Conservation (phyloP, 1,284 basidiomycete species). For the Cryptococcus sp. region DNA sequence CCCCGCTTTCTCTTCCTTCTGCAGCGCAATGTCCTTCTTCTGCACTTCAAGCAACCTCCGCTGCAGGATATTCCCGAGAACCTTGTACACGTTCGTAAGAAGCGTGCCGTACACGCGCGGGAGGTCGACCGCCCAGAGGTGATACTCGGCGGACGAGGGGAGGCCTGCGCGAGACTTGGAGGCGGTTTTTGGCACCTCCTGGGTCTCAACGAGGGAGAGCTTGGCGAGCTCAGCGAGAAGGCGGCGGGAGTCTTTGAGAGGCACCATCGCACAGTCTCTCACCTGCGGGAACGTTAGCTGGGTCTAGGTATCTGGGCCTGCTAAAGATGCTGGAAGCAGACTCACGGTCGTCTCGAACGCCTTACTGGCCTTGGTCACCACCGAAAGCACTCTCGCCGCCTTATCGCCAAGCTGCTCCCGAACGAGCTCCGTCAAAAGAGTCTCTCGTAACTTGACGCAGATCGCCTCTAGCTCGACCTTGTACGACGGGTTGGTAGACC, state of each 20-base stretch:
- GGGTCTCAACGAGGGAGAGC: slow-evolving; percentile 76
- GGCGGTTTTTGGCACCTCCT: slow-evolving; percentile 83
- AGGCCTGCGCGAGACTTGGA: slow-evolving; percentile 66
- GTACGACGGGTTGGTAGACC: slow-evolving; percentile 56
- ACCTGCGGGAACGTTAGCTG: slow-evolving; percentile 62
- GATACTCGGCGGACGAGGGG: slow-evolving; percentile 34
- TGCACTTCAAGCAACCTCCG: slow-evolving; percentile 69
- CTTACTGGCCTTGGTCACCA: slow-evolving; percentile 85
- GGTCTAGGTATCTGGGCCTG: not conserved
- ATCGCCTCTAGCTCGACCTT: slow-evolving; percentile 78
- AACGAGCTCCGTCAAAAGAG: slow-evolving; percentile 74
- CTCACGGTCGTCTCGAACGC: slow-evolving; percentile 90
- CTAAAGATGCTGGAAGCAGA: slow-evolving; percentile 10
- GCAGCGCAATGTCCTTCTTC: slow-evolving; percentile 63
- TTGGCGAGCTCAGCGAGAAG: slow-evolving; percentile 73
- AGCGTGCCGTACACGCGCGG: slow-evolving; percentile 73
- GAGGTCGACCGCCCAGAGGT: slow-evolving; percentile 83
- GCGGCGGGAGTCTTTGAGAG: slow-evolving; percentile 79
- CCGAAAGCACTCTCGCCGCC: slow-evolving; percentile 76
- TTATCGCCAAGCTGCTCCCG: slow-evolving; percentile 79
- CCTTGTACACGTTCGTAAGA: slow-evolving; percentile 76
- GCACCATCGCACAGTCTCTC: slow-evolving; percentile 87
- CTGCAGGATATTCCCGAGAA: slow-evolving; percentile 72
- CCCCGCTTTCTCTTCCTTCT: slow-evolving; percentile 70
- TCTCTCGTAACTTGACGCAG: slow-evolving; percentile 64